Base-by-base conservation (phyloP, 306 rosid species). In the barrel medic (Medicago truncatula) region DNA sequence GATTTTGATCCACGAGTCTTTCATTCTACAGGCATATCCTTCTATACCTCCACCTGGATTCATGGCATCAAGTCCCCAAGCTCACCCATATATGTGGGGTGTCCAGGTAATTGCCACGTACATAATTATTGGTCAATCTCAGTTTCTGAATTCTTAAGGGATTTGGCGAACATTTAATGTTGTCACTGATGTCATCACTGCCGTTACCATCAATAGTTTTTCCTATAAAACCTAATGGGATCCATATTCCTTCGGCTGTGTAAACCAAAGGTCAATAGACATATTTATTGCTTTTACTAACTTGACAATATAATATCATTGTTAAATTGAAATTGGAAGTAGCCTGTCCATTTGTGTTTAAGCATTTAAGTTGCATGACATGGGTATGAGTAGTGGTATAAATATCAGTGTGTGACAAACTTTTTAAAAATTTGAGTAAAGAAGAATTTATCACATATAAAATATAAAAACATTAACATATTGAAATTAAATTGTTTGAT, bases 81-180 rank as follows among this genome's bases (percentile, higher is more conserved):
- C 93, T 67, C 97, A 89, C 83, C 97, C 99, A 47, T 95, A 95
- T 84, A 88, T 95, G 97, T 92, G 99, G 99, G 99, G 99, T 28
- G 97, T 95, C 76, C 99, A 95, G 96, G 99, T 94, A 84, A 73
- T 46, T 71, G 38, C 31, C 50, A 16, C 70, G 13, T 25, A 8
- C 14, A 36, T 59, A 16, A 38, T 65, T 41, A 66, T 76, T 57
- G 25, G 23, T 16, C 69, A 78, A 56, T 50, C 70, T 36, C 66
- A 16, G 8, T 52, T 62, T 47, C 23, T 15, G n/a, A 50, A 18
- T 21, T 70, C 38, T 34, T 17, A 67, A 53, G 20, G 10, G 21
- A 16, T 70, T 66, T 63, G 47, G 21, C 41, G 44, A 31, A 80
- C 58, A 36, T 75, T 56, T 64, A 14, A 28, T 74, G 68, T 39